Percentiles rank a stretch among this genome's conserved stretches.
phyloP scores from a whole-genome alignment of 176 grass and related monocot genomes.

The Aechmea fasciata region DNA sequence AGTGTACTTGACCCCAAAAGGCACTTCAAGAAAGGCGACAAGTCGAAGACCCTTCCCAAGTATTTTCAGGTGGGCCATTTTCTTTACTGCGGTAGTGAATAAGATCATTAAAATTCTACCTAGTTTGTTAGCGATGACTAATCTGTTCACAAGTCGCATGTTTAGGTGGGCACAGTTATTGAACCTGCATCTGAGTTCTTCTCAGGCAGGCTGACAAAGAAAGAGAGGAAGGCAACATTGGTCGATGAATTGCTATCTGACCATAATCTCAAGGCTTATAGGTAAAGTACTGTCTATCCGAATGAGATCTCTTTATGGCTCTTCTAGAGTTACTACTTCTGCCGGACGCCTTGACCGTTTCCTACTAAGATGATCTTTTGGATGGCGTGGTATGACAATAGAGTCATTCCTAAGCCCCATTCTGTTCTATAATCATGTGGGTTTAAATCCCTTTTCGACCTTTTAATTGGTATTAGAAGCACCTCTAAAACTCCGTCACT shows the following conservation, averaged over 20 bases:
- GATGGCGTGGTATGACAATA: not conserved
- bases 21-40: slow-evolving; percentile 77
- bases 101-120: not conserved
- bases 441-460: too few relatives aligned
- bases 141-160: slow-evolving; percentile 9
- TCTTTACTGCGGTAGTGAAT: not conserved
- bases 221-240: slow-evolving; percentile 60
- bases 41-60: slow-evolving; percentile 68
- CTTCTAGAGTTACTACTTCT: not conserved
- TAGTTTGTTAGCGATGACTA: slow-evolving; percentile 11
- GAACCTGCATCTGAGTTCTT: slow-evolving; percentile 69
- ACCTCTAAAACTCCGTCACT: too few relatives aligned
- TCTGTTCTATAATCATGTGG: too few relatives aligned
- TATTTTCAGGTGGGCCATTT: slow-evolving; percentile 65
- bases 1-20: slow-evolving; percentile 84
- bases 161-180: slow-evolving; percentile 80
- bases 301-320: not conserved
- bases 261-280: slow-evolving; percentile 54
- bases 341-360: not conserved
- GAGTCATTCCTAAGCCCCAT: not conserved
- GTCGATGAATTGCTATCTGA: slow-evolving; percentile 70
- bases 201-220: slow-evolving; percentile 80
- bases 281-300: slow-evolving; percentile 40
- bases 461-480: too few relatives aligned
- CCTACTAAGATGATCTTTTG: not conserved